Evolutionary conservation across 257 asterid species (phyloP), one percentile per base, ranked within the genome.

Genomic region (Jacaranda copaia): DNA sequence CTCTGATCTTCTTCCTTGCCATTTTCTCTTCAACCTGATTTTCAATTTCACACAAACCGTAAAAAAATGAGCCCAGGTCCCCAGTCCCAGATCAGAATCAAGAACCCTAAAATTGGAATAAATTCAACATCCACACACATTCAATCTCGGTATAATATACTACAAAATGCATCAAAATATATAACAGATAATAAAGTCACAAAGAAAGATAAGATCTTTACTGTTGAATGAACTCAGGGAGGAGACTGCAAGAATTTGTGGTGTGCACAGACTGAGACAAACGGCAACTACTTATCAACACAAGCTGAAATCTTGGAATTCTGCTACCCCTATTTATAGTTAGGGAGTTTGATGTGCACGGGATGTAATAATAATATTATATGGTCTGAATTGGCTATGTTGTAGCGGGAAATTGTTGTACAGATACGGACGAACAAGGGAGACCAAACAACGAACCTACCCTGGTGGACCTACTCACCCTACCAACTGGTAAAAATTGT

Each of bases 1-100:
- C 98, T 90, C 98, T 88, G 89, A 93, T 93, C 97, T 93, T 93
- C 96, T 90, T 93, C 71, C 98, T 88, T 16, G 98, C 98, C 98
- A 93, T 93, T 86, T 76, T 42, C 45, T 53, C 43, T 46, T 71
- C 71, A 72, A 77, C 59, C 90, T 87, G 77, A 80, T 61, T 49
- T 42, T 25, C 70, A 79, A 74, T 49, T 40, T 13, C 68, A 65
- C 70, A n/a, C 42, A 42, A 77, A 39, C 5, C 43, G 8, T 5
- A 48, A 12, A 79, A 42, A 49, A 35, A 76, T 18, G 12, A 25
- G 61, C 55, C 58, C 76, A 80, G 84, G 86, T 85, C 85, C 77
- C 82, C 43, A 74, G 42, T 19, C 75, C 78, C 80, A 86, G 53
- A 86, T 75, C 82, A 75, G n/a, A 80, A 78, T 66, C 56, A 59